Evolutionary conservation across 2,329 filamentous ascomycete genomes (phyloP).

Genomic region (Setomelanomma holmii): DNA sequence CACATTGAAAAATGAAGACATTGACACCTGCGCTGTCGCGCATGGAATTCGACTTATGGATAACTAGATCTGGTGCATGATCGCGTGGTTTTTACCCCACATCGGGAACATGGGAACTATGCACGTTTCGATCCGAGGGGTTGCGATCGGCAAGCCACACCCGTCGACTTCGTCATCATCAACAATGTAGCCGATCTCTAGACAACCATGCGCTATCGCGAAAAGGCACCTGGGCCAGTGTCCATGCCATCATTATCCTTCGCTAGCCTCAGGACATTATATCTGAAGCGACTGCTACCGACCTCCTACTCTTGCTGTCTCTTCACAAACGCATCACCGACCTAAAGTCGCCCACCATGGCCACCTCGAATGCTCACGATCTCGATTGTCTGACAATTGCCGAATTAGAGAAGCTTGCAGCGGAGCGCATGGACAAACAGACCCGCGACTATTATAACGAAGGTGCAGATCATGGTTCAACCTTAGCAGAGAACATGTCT

Average conservation of each 20-base stretch:
- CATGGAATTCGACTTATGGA: neutral
- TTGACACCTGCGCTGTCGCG: neutral
- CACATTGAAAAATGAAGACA: too few species aligned
- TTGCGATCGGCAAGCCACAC: slow-evolving; percentile 16
- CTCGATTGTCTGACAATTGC: slow-evolving; percentile 37
- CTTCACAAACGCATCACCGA: too few species aligned
- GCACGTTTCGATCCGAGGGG: slow-evolving; percentile 10
- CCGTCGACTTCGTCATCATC: slow-evolving; percentile 20
- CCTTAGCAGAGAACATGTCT: slow-evolving; percentile 33
- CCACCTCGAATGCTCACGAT: slow-evolving; percentile 23
- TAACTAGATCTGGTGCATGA: neutral
- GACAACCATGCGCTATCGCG: neutral
- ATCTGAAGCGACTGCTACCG: too few species aligned
- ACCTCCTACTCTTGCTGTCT: too few species aligned
- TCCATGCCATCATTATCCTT: slow-evolving; percentile 2
- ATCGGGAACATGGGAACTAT: neutral
- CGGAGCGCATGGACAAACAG: slow-evolving; percentile 40
- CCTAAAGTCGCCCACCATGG: slow-evolving; percentile 9
- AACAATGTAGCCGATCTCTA: slow-evolving; percentile 12
- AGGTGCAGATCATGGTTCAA: slow-evolving; percentile 31
- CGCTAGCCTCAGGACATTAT: slow-evolving; percentile 1
- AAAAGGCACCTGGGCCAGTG: neutral
- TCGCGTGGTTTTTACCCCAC: neutral
- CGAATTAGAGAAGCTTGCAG: slow-evolving; percentile 33
- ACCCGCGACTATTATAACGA: slow-evolving; percentile 39